Percentiles rank a stretch among this genome's conserved stretches.
These are phyloP conservation scores for Aspergillus sclerotiicarbonarius DNA, from an alignment of 495 filamentous ascomycete genomes.

Conservation along the genomic window DNA sequence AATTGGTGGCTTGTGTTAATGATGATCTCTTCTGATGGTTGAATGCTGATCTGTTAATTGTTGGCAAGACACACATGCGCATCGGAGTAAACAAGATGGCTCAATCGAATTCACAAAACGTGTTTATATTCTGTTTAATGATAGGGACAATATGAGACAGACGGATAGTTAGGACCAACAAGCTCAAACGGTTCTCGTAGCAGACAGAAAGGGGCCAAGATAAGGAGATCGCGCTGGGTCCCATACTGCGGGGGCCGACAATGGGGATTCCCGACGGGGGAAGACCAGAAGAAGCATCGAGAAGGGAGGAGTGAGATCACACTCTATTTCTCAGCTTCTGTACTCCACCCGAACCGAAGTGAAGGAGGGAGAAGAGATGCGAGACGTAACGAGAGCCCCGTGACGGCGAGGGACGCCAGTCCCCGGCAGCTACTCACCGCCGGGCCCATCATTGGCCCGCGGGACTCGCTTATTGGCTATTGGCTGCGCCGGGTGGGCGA, in stretches of 20 bases:
- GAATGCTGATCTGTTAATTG: neutral
- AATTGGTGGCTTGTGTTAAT: neutral
- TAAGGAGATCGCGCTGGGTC: neutral
- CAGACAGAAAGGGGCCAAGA: neutral
- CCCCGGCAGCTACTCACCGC: constrained; percentile 35
- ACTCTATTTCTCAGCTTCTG: neutral
- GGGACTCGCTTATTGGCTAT: constrained; percentile 36
- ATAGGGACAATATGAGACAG: neutral
- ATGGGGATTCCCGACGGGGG: neutral
- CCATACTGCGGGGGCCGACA: neutral
- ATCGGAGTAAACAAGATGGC: neutral
- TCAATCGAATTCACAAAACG: neutral
- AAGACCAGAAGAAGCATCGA: neutral
- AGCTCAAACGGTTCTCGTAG: neutral
- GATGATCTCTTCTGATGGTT: neutral
- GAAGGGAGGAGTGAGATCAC: neutral
- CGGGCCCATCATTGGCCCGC: constrained; percentile 37
- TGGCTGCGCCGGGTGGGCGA: neutral
- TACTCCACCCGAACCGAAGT: neutral
- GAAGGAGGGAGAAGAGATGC: neutral
- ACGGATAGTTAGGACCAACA: neutral
- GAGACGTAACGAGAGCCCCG: neutral
- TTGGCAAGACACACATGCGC: neutral
- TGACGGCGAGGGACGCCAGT: neutral
- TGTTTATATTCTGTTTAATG: neutral